These are phyloP conservation scores for Calonectria pauciramosa DNA, from an alignment of 2,329 filamentous ascomycete genomes.

Conservation along the genomic window DNA sequence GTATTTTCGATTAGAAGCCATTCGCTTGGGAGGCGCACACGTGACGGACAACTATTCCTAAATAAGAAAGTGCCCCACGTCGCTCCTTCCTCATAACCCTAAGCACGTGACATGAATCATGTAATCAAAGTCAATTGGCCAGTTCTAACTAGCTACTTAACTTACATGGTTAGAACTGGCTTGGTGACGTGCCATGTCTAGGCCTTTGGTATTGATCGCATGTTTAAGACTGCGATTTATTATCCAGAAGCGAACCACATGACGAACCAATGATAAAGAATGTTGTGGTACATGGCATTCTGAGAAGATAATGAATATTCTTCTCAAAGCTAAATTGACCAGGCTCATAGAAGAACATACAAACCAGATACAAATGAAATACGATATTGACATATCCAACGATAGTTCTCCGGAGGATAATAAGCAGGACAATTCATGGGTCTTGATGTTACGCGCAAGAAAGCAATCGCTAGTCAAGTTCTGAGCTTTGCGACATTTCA, in stretches of 20 bases:
- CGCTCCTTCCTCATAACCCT: neutral
- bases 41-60: constrained; percentile 16
- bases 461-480: neutral
- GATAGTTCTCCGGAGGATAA: neutral
- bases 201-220: neutral
- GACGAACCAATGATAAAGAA: neutral
- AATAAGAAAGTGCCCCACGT: neutral
- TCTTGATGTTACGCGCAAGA: neutral
- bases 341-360: neutral
- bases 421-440: neutral
- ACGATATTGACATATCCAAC: neutral
- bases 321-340: neutral
- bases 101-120: neutral
- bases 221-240: neutral
- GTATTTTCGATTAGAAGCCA: too few relatives aligned
- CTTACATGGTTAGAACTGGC: too few relatives aligned
- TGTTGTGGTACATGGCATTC: neutral
- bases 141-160: too few relatives aligned
- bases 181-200: too few relatives aligned
- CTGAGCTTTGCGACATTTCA: neutral
- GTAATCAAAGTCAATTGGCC: neutral
- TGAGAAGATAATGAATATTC: neutral
- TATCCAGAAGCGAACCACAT: neutral
- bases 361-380: neutral
- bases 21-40: too few relatives aligned